phyloP scores from a whole-genome alignment of 306 rosid genomes.

The Dryas drummondii region DNA sequence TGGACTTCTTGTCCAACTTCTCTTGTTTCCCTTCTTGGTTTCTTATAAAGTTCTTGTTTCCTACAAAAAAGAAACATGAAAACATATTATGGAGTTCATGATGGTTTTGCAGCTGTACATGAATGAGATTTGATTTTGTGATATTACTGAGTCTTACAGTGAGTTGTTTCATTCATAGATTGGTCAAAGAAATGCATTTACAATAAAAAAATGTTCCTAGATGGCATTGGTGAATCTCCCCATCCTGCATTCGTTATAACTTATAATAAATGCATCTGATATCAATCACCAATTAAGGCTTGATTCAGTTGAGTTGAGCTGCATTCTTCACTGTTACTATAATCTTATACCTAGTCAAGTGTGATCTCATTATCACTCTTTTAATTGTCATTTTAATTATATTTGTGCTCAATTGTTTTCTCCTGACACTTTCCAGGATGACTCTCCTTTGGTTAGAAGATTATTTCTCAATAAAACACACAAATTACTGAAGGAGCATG shows the following conservation, averaged over 20 bases:
- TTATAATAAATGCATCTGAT: neutral
- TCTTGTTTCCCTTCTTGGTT: neutral
- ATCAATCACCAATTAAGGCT: slow-evolving; percentile 9
- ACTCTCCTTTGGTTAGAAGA: slow-evolving; percentile 54
- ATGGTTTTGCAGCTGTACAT: neutral
- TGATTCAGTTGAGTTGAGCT: neutral
- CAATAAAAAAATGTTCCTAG: neutral
- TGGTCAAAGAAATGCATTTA: slow-evolving; percentile 1
- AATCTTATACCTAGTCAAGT: neutral
- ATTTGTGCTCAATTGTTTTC: slow-evolving; percentile 23
- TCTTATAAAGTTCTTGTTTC: neutral
- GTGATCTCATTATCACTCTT: slow-evolving; percentile 2
- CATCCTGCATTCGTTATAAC: neutral
- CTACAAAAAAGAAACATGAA: neutral
- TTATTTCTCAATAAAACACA: slow-evolving; percentile 62
- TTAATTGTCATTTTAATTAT: neutral
- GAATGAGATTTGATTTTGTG: neutral
- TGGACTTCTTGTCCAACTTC: neutral
- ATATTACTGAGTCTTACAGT: neutral
- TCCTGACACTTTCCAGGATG: slow-evolving; percentile 54
- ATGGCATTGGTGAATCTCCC: neutral
- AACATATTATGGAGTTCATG: neutral
- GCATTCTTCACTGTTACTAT: neutral
- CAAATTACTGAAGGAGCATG: slow-evolving; percentile 69
- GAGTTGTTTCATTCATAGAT: neutral